Evolutionary conservation across 208 protist genomes (phyloP).

Genomic region (Lotmaria passim): DNA sequence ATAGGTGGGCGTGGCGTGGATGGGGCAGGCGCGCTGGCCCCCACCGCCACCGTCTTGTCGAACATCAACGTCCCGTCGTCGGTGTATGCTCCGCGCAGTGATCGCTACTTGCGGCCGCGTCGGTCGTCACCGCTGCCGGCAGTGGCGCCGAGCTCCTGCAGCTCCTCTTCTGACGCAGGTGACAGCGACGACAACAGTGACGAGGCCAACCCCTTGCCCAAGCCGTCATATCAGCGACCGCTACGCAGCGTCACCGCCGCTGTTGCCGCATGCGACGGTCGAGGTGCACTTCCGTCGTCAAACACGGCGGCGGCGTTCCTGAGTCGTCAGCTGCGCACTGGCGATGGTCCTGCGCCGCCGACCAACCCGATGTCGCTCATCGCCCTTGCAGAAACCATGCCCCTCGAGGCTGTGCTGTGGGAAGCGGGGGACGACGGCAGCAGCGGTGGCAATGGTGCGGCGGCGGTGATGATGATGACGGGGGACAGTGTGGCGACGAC

Average conservation of each 20-base stretch:
- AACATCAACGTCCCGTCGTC: slow-evolving; percentile 4
- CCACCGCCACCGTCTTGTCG: neutral
- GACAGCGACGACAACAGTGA: slow-evolving; percentile 3
- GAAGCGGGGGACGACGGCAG: slow-evolving; percentile 7
- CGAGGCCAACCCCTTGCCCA: neutral
- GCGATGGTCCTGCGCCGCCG: neutral
- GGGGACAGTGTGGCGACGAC: neutral
- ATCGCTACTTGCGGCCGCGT: slow-evolving; percentile 17
- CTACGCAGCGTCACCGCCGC: slow-evolving; percentile 5
- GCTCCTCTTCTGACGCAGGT: neutral
- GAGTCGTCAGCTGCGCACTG: slow-evolving; percentile 5
- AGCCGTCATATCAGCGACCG: slow-evolving; percentile 14
- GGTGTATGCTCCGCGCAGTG: slow-evolving; percentile 5
- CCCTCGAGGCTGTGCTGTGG: slow-evolving; percentile 19
- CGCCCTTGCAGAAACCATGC: slow-evolving; percentile 26
- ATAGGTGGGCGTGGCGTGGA: neutral
- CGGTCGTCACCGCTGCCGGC: slow-evolving; percentile 27
- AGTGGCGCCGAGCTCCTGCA: slow-evolving; percentile 33
- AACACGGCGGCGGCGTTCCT: neutral
- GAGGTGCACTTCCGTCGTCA: too few relatives aligned
- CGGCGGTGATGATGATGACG: slow-evolving; percentile 12
- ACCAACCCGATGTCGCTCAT: slow-evolving; percentile 9
- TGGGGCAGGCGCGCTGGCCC: neutral
- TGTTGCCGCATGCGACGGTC: neutral
- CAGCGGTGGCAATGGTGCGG: slow-evolving; percentile 2